Base-by-base conservation (phyloP, 2,329 filamentous ascomycete genomes). In the Xylaria multiplex region DNA sequence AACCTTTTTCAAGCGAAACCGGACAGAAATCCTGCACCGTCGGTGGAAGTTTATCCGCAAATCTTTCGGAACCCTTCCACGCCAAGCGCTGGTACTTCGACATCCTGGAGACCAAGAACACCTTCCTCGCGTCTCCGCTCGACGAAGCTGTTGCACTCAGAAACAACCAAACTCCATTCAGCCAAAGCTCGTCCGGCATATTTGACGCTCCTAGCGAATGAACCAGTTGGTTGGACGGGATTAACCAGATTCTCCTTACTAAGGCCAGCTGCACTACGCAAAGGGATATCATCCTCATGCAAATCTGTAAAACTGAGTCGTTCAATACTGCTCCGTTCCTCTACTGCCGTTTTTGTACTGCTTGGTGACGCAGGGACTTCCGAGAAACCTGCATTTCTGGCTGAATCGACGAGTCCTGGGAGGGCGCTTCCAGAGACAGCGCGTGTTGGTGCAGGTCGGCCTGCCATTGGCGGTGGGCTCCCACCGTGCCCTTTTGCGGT, bases 91-190 rank as follows among this genome's bases (percentile, higher is more conserved):
- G 90, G 90, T 48, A 90, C 89, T 77, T 95, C 92, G 48, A 95
- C 88, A 49, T 90, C 87, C 70, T 81, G 83, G 66, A 93, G 85
- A 0, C 82, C 81, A 2, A 86, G 83, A 9, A 93, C 86, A 50
- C 92, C 92, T 75, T 96, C 92, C 53, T 88, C 88, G 58, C 89
- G 88, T 61, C 92, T 85, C 52, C 92, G 84, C 65, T 95, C 91
- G 37, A 93, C 88, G 77, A 95, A 96, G 74, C 88, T 92, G 79
- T 94, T 93, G 80, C 89, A 93, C 76, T 96, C 92, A 62, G 87
- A 86, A 16, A 93, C 88, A 22, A 95, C 86, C 19, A 92, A 81
- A 22, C 85, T 83, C 92, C 92, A 96, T 77, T 96, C 92, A 0
- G 91, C 91, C 50, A 96, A 82, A 0, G 92, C 90, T 22, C 91